Percentiles rank a stretch among this genome's conserved stretches.
Evolutionary conservation across 2,329 filamentous ascomycete genomes (phyloP).

Genomic region (Zymoseptoria pseudotritici): DNA sequence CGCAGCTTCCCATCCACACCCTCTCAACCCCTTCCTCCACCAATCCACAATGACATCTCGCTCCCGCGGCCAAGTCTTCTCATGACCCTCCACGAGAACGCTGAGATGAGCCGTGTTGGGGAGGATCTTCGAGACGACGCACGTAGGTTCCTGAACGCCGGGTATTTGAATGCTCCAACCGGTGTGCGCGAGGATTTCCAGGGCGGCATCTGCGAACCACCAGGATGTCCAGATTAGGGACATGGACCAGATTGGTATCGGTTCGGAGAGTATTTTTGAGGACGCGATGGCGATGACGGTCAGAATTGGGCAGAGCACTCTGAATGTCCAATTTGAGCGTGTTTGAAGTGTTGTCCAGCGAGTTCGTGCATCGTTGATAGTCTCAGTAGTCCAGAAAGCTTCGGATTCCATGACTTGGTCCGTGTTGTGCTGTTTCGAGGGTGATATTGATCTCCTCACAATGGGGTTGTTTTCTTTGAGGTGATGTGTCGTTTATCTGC

Average conservation of each 20-base stretch:
- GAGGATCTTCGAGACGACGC: background rate
- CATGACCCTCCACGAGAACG: background rate
- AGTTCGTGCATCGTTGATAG: background rate
- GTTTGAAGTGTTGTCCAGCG: background rate
- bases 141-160: background rate
- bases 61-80: background rate
- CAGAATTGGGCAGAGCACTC: background rate
- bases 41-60: background rate
- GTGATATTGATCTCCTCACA: background rate
- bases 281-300: background rate
- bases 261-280: background rate
- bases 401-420: background rate
- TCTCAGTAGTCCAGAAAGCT: background rate
- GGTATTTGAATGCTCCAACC: background rate
- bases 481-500: background rate
- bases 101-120: background rate
- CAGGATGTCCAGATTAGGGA: background rate
- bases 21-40: background rate
- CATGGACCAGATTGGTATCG: background rate
- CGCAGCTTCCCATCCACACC: background rate
- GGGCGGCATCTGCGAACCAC: background rate
- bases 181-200: background rate
- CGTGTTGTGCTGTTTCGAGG: background rate
- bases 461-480: background rate
- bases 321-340: background rate